A percentile compares a stretch with the other conserved stretches of the same genome.
phyloP scores from a whole-genome alignment of 352 stramenopile species.

The Phytophthora pistaciae region DNA sequence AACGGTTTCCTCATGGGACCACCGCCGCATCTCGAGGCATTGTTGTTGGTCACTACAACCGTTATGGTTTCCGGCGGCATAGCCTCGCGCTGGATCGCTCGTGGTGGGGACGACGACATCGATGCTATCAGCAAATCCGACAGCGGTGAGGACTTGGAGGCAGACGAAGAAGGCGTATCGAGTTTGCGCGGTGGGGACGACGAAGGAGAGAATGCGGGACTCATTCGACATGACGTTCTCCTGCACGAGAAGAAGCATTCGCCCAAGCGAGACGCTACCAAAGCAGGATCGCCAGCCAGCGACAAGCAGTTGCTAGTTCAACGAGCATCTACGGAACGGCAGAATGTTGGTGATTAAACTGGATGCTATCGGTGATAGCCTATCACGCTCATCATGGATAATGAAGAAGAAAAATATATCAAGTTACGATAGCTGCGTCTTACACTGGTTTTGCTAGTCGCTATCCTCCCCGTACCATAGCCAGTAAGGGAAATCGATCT shows the following conservation, averaged over 20 bases:
- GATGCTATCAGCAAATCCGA: slow-evolving; percentile 30
- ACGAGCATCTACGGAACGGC: slow-evolving; percentile 15
- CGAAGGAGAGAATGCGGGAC: slow-evolving; percentile 29
- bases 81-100: slow-evolving; percentile 48
- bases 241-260: slow-evolving; percentile 32
- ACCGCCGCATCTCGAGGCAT: slow-evolving; percentile 74
- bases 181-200: slow-evolving; percentile 23
- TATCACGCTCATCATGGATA: not conserved
- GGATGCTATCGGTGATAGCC: not conserved
- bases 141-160: slow-evolving; percentile 24
- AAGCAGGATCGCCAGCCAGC: not conserved
- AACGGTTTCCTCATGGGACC: slow-evolving; percentile 88
- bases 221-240: slow-evolving; percentile 42
- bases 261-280: slow-evolving; percentile 15
- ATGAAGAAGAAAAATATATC: not conserved
- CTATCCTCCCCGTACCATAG: not conserved
- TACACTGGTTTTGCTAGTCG: not conserved
- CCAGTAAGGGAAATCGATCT: slow-evolving; percentile 14
- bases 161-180: slow-evolving; percentile 7
- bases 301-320: slow-evolving; percentile 28
- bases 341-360: slow-evolving; percentile 16
- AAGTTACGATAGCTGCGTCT: not conserved
- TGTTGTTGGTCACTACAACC: slow-evolving; percentile 82
- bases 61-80: slow-evolving; percentile 77
- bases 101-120: slow-evolving; percentile 43